Base-by-base conservation (phyloP, 352 stramenopile species). In the Plasmopara halstedii region DNA sequence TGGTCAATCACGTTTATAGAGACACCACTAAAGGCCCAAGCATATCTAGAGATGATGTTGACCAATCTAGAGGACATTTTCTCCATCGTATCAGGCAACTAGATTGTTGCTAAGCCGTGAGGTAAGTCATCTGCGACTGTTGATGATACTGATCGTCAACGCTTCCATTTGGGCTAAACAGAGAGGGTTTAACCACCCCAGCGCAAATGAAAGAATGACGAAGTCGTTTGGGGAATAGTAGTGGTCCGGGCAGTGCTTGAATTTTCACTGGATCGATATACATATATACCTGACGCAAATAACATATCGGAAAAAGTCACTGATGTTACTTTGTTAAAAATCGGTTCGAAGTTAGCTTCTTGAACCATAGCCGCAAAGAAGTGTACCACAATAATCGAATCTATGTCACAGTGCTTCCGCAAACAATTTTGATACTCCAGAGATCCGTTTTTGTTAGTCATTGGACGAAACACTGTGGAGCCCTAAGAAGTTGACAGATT, bases 1-100 rank as follows among this genome's bases (percentile, higher is more conserved):
- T 5, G 26, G 19, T 29, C 41, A 37, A 56, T 61, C 20, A 61
- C 46, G 40, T 56, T 61, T 8, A 59, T 37, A 42, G 32, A 59
- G n/a, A 53, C 14, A 25, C 36, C 50, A 13, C 14, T 44, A 6
- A 59, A 53, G 18, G 33, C 4, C 45, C 34, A 52, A 1, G 21
- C 22, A 9, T 37, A 34, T 15, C 44, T 61, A 51, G 35, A 48
- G 41, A 35, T 41, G 31, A 55, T 34, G 29, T 15, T 38, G 4
- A 53, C 38, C 36, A 41, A n/a, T 22, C 42, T 13, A 3, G 29
- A 42, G 2, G 45, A 20, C 2, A n/a, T 20, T 33, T 9, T 21
- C 27, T n/a, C 29, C 25, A 42, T 40, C 6, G 26, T 20, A 33
- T 26, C 11, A 32, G 13, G 31, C 7, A 43, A 17, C 20, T 6